Conservation (phyloP, 257 asterid species). For the Galeopsis tetrahit region DNA sequence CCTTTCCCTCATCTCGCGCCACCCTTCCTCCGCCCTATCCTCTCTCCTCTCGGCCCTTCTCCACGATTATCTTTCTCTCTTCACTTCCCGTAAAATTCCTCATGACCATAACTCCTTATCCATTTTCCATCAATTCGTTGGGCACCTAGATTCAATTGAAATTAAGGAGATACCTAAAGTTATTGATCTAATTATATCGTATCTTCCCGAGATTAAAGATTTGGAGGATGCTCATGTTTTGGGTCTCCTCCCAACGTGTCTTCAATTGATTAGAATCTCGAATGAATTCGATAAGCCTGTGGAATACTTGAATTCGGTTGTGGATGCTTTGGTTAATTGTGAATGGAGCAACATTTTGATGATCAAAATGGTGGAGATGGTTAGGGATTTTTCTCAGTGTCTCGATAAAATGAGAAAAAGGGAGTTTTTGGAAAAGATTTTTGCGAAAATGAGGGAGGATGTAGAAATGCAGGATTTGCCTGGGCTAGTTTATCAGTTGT, state of each 20-base stretch:
- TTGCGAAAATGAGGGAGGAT: conserved; percentile 57
- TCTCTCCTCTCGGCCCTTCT: conserved; percentile 60
- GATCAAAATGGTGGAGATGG: conserved; percentile 71
- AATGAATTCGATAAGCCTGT: conserved; percentile 56
- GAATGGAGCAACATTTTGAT: conserved; percentile 70
- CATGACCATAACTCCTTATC: conserved; percentile 60
- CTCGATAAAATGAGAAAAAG: conserved; percentile 58
- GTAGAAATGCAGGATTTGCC: conserved; percentile 87
- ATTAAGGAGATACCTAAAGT: conserved; percentile 41
- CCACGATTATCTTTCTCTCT: conserved; percentile 58
- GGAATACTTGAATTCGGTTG: conserved; percentile 53
- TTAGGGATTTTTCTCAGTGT: conserved; percentile 56
- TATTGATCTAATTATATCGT: conserved; percentile 47
- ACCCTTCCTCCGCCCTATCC: conserved; percentile 55
- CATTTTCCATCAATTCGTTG: conserved; percentile 60
- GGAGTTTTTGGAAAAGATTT: conserved; percentile 63
- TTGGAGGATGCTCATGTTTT: conserved; percentile 67
- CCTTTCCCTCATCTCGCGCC: conserved; percentile 57
- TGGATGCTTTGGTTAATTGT: conserved; percentile 49
- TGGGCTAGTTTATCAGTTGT: conserved; percentile 74
- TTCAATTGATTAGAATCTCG: conserved; percentile 59
- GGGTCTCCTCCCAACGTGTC: conserved; percentile 62
- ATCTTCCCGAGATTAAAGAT: conserved; percentile 50
- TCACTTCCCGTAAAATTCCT: conserved; percentile 59
- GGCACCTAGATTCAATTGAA: conserved; percentile 56